phyloP scores from a whole-genome alignment of 2,329 filamentous ascomycete genomes.

The Sclerotinia borealis region DNA sequence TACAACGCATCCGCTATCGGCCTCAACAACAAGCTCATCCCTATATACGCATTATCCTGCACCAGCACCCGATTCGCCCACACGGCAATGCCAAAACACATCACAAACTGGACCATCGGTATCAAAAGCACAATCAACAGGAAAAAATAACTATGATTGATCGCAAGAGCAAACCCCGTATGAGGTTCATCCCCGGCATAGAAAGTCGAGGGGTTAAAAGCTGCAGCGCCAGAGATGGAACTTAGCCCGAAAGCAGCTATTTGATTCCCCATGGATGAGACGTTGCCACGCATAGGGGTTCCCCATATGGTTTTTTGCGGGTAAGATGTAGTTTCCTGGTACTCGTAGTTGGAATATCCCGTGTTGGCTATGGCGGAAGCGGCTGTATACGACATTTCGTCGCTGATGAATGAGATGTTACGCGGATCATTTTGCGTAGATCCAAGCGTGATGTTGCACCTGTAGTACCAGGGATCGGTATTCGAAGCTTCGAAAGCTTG shows the following conservation, averaged over 20 bases:
- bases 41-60: conserved; percentile 23
- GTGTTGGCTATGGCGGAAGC: conserved; percentile 38
- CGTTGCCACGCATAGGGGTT: conserved; percentile 29
- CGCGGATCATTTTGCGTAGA: conserved; percentile 32
- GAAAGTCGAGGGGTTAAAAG: conserved; percentile 16
- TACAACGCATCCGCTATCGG: conserved; percentile 29
- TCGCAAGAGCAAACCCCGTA: conserved; percentile 25
- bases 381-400: conserved; percentile 33
- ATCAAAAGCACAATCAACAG: conserved; percentile 35
- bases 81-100: conserved; percentile 24
- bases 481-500: conserved; percentile 36
- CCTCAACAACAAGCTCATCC: conserved; percentile 25
- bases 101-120: conserved; percentile 20
- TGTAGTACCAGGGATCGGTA: conserved; percentile 37
- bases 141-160: conserved; percentile 41
- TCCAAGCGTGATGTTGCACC: conserved; percentile 36
- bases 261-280: conserved; percentile 33
- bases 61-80: conserved; percentile 28
- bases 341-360: conserved; percentile 31
- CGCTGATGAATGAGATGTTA: conserved; percentile 30
- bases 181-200: conserved; percentile 18
- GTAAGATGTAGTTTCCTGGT: conserved; percentile 37
- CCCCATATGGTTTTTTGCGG: conserved; percentile 39
- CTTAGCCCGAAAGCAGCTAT: conserved; percentile 36
- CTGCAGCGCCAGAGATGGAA: conserved; percentile 21